Percentiles rank a stretch among this genome's conserved stretches.
phyloP scores from a whole-genome alignment of 768 basidiomycete genomes.

The Rhizopogon sp. region DNA sequence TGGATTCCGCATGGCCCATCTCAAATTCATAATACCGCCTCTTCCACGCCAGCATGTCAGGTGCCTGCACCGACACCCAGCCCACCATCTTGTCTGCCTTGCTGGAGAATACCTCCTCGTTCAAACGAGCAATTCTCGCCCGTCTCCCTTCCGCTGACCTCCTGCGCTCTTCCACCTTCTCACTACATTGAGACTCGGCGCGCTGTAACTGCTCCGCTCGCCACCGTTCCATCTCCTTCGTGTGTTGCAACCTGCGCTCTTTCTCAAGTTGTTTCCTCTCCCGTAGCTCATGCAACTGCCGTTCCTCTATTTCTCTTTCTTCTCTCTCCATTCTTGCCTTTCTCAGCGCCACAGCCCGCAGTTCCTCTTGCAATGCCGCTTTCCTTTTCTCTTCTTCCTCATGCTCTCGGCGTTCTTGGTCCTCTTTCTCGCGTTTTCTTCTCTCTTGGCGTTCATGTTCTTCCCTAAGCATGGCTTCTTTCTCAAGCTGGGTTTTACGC shows the following conservation, averaged over 20 bases:
- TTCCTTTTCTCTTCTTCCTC: slow-evolving; percentile 39
- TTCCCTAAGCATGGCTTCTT: slow-evolving; percentile 36
- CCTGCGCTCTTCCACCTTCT: slow-evolving; percentile 37
- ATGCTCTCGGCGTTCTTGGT: slow-evolving; percentile 18
- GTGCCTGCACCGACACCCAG: slow-evolving; percentile 59
- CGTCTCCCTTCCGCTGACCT: slow-evolving; percentile 33
- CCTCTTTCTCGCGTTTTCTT: slow-evolving; percentile 21
- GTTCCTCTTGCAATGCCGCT: slow-evolving; percentile 40
- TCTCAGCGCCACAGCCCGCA: slow-evolving; percentile 31
- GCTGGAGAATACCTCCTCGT: slow-evolving; percentile 38
- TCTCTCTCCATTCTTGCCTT: slow-evolving; percentile 32
- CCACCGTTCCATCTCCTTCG: slow-evolving; percentile 49
- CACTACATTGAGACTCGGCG: slow-evolving; percentile 39
- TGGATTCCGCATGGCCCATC: slow-evolving; percentile 28
- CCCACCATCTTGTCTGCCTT: slow-evolving; percentile 39
- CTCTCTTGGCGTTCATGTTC: slow-evolving; percentile 40
- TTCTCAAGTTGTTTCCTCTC: slow-evolving; percentile 42
- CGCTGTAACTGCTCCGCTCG: slow-evolving; percentile 41
- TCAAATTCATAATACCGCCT: slow-evolving; percentile 58
- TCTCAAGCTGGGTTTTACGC: slow-evolving; percentile 30
- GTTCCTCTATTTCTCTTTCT: slow-evolving; percentile 42
- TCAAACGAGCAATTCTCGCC: slow-evolving; percentile 41
- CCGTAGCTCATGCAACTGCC: slow-evolving; percentile 37
- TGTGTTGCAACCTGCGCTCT: slow-evolving; percentile 45
- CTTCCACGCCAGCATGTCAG: slow-evolving; percentile 53